Conservation (phyloP, 306 rosid genomes). For the Betula pendula region DNA sequence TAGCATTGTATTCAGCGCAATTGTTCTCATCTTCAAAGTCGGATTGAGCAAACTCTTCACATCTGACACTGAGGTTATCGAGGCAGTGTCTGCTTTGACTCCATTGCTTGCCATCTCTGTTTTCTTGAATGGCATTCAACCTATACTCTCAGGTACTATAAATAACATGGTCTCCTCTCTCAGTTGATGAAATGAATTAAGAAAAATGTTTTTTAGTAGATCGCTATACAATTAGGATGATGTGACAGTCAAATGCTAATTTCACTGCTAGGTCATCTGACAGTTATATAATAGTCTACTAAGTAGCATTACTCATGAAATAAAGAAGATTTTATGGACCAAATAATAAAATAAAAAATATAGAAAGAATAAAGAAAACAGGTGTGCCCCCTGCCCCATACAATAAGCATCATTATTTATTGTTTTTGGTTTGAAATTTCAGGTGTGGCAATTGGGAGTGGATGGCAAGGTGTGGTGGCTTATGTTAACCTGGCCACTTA, state of each 20-base stretch:
- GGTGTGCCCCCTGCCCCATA: no score
- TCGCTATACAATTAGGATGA: no score
- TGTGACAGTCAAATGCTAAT: no score
- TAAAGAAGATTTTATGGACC: no score
- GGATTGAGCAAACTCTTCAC: constrained; percentile 65
- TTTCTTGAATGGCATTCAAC: constrained; percentile 70
- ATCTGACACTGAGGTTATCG: constrained; percentile 50
- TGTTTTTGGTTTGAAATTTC: background rate
- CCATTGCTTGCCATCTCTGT: constrained; percentile 71
- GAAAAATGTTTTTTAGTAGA: no score
- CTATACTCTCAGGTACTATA: constrained; percentile 49
- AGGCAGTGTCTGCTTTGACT: constrained; percentile 51
- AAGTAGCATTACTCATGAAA: no score
- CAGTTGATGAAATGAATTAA: background rate
- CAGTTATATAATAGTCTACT: no score
- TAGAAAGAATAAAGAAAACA: no score
- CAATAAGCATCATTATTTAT: background rate
- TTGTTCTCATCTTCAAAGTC: constrained; percentile 45
- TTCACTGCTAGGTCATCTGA: no score
- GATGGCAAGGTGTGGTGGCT: constrained; percentile 78
- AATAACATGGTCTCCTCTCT: background rate
- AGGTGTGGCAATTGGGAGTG: constrained; percentile 86
- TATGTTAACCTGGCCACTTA: constrained; percentile 64
- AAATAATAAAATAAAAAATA: no score
- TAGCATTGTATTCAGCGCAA: constrained; percentile 44